Base-by-base conservation (phyloP, 2,329 filamentous ascomycete species). In the Cucurbitaria berberidis region DNA sequence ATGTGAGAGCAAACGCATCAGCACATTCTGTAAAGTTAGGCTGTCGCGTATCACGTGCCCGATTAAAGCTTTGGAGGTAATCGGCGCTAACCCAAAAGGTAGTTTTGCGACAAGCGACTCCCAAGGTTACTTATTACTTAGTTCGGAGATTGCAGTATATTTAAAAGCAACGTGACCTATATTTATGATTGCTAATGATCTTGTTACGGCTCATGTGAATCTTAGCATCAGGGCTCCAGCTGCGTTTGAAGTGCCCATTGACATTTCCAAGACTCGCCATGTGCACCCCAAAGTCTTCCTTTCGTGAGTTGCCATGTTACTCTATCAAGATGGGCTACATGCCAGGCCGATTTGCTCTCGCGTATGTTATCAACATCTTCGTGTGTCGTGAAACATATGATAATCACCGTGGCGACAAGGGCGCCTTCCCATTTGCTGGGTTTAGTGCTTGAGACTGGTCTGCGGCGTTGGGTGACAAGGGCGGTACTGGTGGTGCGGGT, bases 401-500 rank as follows among this genome's bases (percentile, higher is more conserved):
- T 16, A n/a, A 34, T 3, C 15, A 34, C 30, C 24, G 18, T 15
- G 35, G 11, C 15, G 43, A 39, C 16, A 43, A 29, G 1, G 60
- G 41, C 15, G 55, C 46, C 27, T 65, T 67, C 2, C 63, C 66
- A 18, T 65, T 68, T 2, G 55, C 38, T 16, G 42, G 15, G 29
- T 53, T 63, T 10, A 57, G 34, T 11, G 51, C 45, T 9, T 60
- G 36, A n/a, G 52, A 48, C 11, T 60, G 48, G 2, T 62, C 26
- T 18, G 59, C 60, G 41, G 47, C 34, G 16, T 42, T 53, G 15
- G 59, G 63, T 19, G 66, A 65, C 16, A 67, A 60, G 32, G 61
- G 64, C 6, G 69, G 67, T 30, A 68, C 42, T 11, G 68, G 68
- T n/a, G 69, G 66, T 19, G 62, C 63, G 29, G 49, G 41, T 0